A percentile compares a stretch with the other conserved stretches of the same genome.
Conservation (phyloP, 805 yeast genomes). For the Nakazawaea populi region DNA sequence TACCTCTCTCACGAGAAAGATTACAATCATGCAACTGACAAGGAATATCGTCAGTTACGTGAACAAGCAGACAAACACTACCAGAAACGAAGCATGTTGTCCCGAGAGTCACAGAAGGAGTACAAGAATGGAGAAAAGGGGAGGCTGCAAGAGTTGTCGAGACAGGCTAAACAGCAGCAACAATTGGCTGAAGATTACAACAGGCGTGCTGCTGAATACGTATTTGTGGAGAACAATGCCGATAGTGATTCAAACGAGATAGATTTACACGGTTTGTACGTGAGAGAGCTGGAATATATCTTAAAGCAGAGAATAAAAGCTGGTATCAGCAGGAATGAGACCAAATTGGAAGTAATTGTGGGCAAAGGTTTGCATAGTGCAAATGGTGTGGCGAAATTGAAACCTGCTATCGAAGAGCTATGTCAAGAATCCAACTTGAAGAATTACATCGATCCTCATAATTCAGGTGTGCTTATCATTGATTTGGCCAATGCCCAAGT, state of each 20-base stretch:
- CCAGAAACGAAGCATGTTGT: constrained; percentile 45
- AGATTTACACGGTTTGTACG: constrained; percentile 88
- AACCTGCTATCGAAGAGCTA: constrained; percentile 80
- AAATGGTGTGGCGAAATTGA: constrained; percentile 77
- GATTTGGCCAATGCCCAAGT: constrained; percentile 47
- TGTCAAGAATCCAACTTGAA: constrained; percentile 62
- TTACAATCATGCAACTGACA: constrained; percentile 70
- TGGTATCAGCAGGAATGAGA: constrained; percentile 53
- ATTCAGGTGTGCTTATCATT: constrained; percentile 76
- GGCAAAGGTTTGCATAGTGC: constrained; percentile 89
- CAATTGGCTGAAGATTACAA: constrained; percentile 64
- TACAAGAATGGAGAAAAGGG: constrained; percentile 68
- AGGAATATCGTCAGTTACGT: constrained; percentile 57
- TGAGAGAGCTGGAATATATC: constrained; percentile 79
- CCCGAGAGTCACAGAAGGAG: constrained; percentile 71
- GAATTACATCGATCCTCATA: constrained; percentile 59
- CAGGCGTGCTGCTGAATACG: constrained; percentile 82
- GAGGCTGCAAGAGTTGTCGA: constrained; percentile 68
- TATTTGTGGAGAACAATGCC: constrained; percentile 79
- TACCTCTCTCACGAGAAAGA: constrained; percentile 34
- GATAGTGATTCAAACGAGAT: constrained; percentile 85
- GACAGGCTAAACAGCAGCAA: constrained; percentile 55
- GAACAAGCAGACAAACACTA: constrained; percentile 63
- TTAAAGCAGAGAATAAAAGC: constrained; percentile 69
- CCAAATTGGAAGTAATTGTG: constrained; percentile 72